These are phyloP conservation scores for Boletus sensibilis DNA, from an alignment of 768 basidiomycete species.

Conservation along the genomic window DNA sequence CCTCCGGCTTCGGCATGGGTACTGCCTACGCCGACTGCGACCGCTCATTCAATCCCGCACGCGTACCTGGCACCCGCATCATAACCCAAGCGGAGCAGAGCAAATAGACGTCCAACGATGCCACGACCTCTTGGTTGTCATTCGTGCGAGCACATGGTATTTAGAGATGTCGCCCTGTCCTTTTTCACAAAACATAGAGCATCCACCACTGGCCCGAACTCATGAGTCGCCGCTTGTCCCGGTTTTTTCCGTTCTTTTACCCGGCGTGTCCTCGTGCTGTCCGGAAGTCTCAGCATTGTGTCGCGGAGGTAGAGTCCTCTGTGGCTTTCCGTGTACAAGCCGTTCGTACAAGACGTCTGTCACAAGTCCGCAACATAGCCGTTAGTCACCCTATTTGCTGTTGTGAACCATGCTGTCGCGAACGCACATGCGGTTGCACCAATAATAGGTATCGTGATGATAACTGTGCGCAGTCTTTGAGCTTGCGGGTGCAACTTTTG, in stretches of 20 bases:
- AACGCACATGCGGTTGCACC: constrained; percentile 60
- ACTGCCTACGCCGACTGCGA: constrained; percentile 91
- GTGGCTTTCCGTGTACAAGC: constrained; percentile 51
- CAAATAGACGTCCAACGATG: constrained; percentile 17
- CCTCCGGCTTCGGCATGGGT: constrained; percentile 85
- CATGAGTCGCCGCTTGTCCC: constrained; percentile 12
- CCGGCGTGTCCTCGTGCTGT: constrained; percentile 9
- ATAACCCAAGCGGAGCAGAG: constrained; percentile 40
- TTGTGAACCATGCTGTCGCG: not conserved
- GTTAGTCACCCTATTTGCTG: constrained; percentile 9
- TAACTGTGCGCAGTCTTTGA: constrained; percentile 49
- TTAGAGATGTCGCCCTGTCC: constrained; percentile 24
- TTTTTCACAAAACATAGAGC: constrained; percentile 11
- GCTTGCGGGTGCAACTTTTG: constrained; percentile 44
- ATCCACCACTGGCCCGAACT: constrained; percentile 5
- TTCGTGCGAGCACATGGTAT: constrained; percentile 11
- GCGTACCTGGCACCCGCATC: constrained; percentile 81
- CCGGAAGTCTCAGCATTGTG: constrained; percentile 1
- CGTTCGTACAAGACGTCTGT: constrained; percentile 69
- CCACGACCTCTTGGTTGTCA: not conserved
- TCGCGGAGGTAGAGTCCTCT: constrained; percentile 37
- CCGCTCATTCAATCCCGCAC: constrained; percentile 87
- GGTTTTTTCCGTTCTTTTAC: constrained; percentile 17
- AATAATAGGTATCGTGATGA: constrained; percentile 63
- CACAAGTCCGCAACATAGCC: not conserved